Percentiles rank a stretch among this genome's conserved stretches.
phyloP scores from a whole-genome alignment of 176 grass and related monocot species.

The Avena insularis region DNA sequence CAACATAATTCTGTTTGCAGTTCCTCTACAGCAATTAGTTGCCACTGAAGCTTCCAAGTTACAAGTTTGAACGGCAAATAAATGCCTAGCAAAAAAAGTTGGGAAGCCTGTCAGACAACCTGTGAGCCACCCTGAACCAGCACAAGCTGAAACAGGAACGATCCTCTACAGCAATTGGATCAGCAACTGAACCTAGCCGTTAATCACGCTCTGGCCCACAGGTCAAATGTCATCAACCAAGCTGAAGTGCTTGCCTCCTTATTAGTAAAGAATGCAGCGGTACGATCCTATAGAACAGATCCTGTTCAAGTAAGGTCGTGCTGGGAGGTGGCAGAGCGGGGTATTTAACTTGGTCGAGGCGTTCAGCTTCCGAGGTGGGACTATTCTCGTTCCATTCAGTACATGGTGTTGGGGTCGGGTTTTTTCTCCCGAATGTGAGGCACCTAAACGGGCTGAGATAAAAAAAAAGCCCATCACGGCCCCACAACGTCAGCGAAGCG shows the following conservation, averaged over 20 bases:
- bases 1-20: too few species aligned
- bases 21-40: too few species aligned
- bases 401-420: neutral
- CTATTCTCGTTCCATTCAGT: neutral
- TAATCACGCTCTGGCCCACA: neutral
- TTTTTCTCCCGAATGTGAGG: too few species aligned
- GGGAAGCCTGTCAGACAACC: neutral
- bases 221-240: neutral
- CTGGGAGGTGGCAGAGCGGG: neutral
- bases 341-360: neutral
- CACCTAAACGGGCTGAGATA: too few species aligned
- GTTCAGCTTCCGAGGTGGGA: neutral
- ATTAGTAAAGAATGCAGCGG: neutral
- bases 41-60: too few species aligned
- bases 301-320: conserved; percentile 12
- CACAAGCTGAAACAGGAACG: neutral
- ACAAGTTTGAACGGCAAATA: too few species aligned
- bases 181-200: neutral
- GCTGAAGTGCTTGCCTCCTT: neutral
- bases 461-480: neutral
- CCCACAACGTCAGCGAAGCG: too few species aligned
- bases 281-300: neutral
- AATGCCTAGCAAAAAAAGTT: neutral
- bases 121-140: neutral
- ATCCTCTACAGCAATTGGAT: neutral